Base-by-base conservation (phyloP, 106 monocot genomes). In the Dendrobium officinale region DNA sequence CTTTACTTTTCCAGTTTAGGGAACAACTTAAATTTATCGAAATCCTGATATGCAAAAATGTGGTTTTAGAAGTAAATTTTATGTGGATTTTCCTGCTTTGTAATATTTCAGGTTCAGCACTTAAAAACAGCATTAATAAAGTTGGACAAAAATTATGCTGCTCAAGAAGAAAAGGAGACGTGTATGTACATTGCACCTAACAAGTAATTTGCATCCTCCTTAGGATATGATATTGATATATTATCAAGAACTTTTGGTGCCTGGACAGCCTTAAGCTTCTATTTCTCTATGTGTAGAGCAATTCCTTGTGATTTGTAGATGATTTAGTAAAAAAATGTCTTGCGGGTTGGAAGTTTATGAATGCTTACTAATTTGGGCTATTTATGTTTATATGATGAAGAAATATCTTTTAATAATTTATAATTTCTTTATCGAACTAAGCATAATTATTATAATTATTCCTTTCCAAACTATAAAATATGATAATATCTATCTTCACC, bases 91-190 rank as follows among this genome's bases (percentile, higher is more conserved):
- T 70, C 5, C 73, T 4, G 48, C 61, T 55, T 80, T 67, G 18
- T 74, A 74, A 74, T 43, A 5, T 73, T 86, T 72, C 82, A 97
- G 96, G 90, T 91, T 75, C 82, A 81, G 29, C 79, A 85, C 42
- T 75, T 97, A 59, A 90, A 92, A 83, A 81, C 78, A 68, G 75
- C 90, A 76, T 82, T 97, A 55, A 49, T 55, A 72, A 84, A 86
- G 75, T 82, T 96, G 81, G 90, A 94, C 81, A 88, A 86, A 81
- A 94, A 97, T 80, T 97, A 90, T 88, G 89, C 90, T 81, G 86
- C 87, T 58, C 89, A 86, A 83, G 89, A 83, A 82, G 92, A 92
- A 85, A 81, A 55, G 51, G 90, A 92, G 15, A 84, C 84, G 78
- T 90, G 96, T 96, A 93, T 81, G 93, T 49, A 49, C 26, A 76